Base-by-base conservation (phyloP, 2,329 filamentous ascomycete genomes). In the Aspergillus transmontanensis region DNA sequence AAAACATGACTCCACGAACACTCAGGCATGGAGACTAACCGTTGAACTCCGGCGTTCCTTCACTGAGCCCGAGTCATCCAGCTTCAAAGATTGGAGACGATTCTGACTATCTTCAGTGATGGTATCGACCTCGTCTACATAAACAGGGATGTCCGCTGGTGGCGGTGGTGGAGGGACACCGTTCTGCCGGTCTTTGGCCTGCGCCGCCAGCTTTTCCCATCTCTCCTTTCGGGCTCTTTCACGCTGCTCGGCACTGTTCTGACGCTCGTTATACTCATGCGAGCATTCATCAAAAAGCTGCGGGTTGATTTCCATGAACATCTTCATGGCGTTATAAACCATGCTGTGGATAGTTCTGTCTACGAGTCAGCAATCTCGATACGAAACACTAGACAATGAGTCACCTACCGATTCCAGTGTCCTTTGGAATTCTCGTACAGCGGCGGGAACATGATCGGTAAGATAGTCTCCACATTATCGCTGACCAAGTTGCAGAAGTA, bases 301-400 rank as follows among this genome's bases (percentile, higher is more conserved):
- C 11, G 95, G 95, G 78, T 98, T 98, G 74, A 99, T 97, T 78
- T 99, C 95, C 95, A 99, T 99, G 80, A 99, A 99, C 43, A 99
- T 87, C 79, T 99, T 99, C 95, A 99, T 98, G 62, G 95, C 95
- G 74, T 98, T 99, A 79, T 98, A 98, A 12, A 99, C 95, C 94
- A 99, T 98, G 76, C 95, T 95, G 75, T 99, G 95, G 70, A 99
- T 99, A 9, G 95, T 99, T 73, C 95, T 98, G 58, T 32, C 26
- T 51, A n/a, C n/a, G 3, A 32, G 48, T 51, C 48, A 51, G 19
- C 48, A 11, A n/a, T 21, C 16, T 5, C 11, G 26, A 16, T n/a
- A 32, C 1, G 28, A 9, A 10, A 51, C 19, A 9, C 19, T 14
- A 34, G 26, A 23, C 0, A 14, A 32, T 21, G 23, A 21, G 26